These are phyloP conservation scores for Phaeolepiota aurea DNA, from an alignment of 768 basidiomycete species.

Conservation along the genomic window DNA sequence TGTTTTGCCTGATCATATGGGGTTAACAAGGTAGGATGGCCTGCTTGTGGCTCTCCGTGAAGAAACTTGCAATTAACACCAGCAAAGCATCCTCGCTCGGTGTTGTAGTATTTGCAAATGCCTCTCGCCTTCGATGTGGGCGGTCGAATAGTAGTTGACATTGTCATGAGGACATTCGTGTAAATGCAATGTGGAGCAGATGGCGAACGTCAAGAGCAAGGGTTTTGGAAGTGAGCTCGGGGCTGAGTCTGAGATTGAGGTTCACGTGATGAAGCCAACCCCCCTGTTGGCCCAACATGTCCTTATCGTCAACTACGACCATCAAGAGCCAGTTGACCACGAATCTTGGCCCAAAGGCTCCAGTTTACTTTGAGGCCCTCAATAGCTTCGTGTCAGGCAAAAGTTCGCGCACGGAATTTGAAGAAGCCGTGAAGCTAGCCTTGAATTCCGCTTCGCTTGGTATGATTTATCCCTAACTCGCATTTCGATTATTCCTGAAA, in stretches of 20 bases:
- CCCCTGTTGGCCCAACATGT: constrained; percentile 37
- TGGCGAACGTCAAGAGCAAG: neutral
- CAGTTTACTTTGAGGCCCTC: constrained; percentile 54
- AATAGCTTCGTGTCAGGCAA: constrained; percentile 59
- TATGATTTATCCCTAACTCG: constrained; percentile 7
- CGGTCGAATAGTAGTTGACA: constrained; percentile 30
- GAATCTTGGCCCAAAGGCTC: constrained; percentile 53
- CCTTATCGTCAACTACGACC: constrained; percentile 65
- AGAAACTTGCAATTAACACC: constrained; percentile 71
- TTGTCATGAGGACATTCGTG: constrained; percentile 6
- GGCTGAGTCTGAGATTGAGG: neutral
- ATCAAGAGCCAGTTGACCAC: constrained; percentile 61
- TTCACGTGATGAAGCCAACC: constrained; percentile 2
- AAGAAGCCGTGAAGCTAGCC: constrained; percentile 54
- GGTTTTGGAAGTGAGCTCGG: neutral
- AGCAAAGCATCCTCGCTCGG: constrained; percentile 60
- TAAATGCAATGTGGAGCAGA: too few species aligned
- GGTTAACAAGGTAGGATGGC: constrained; percentile 30
- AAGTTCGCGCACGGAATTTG: constrained; percentile 70
- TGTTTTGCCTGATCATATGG: constrained; percentile 66
- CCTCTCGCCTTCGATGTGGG: constrained; percentile 66
- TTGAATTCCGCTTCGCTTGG: constrained; percentile 51
- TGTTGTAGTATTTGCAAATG: constrained; percentile 58
- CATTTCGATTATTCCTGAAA: too few species aligned
- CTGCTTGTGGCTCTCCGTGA: constrained; percentile 39